Conservation (phyloP, 2,329 filamentous ascomycete species). For the Aspergillus versicolor region DNA sequence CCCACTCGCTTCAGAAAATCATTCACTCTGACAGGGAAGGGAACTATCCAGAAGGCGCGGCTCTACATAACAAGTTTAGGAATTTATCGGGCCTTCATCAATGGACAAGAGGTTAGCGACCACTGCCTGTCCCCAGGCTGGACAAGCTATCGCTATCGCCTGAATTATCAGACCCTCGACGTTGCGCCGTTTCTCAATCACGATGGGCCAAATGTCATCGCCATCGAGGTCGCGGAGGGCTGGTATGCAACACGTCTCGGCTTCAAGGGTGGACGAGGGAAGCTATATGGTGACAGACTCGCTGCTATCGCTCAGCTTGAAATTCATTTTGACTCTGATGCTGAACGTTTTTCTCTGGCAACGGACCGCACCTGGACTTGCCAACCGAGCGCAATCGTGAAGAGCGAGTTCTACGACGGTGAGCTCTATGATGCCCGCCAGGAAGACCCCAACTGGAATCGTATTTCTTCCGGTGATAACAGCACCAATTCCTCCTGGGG, state of each 20-base stretch:
- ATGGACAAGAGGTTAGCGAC: constrained; percentile 43
- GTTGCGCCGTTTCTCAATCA: constrained; percentile 42
- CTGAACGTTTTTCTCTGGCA: constrained; percentile 12
- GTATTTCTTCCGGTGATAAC: neutral
- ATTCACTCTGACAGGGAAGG: constrained; percentile 21
- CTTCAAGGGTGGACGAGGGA: constrained; percentile 19
- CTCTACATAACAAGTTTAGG: constrained; percentile 51
- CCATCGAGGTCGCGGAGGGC: constrained; percentile 49
- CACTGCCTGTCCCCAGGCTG: constrained; percentile 45
- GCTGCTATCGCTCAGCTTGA: constrained; percentile 31
- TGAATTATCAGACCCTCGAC: constrained; percentile 55
- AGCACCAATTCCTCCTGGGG: constrained; percentile 16
- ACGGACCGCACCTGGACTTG: constrained; percentile 28
- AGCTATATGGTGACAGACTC: constrained; percentile 22
- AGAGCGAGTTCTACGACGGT: constrained; percentile 53
- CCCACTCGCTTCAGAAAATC: constrained; percentile 31
- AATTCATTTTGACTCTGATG: constrained; percentile 15
- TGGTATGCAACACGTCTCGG: constrained; percentile 47
- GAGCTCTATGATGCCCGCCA: constrained; percentile 50
- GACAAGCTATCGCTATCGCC: constrained; percentile 51
- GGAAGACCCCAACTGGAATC: constrained; percentile 26
- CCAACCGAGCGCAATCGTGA: constrained; percentile 18
- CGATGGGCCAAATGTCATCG: constrained; percentile 41
- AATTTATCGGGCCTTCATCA: constrained; percentile 50
- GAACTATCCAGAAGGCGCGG: constrained; percentile 31